Conservation (phyloP, 495 filamentous ascomycete genomes). For the Acidomyces sp. region DNA sequence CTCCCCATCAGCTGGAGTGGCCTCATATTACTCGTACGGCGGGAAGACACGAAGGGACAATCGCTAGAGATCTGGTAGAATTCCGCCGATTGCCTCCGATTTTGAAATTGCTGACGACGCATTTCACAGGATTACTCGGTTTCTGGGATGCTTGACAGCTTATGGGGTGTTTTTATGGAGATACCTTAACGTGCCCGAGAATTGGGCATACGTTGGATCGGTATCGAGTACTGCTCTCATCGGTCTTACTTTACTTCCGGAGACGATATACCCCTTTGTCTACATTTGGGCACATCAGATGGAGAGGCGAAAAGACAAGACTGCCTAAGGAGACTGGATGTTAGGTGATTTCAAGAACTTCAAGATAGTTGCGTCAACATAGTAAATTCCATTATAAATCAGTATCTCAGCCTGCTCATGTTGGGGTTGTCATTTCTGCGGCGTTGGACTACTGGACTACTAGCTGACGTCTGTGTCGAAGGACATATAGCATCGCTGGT, state of each 20-base stretch:
- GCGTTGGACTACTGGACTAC: too few relatives aligned
- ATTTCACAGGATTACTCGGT: conserved; percentile 9
- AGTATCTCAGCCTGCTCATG: too few relatives aligned
- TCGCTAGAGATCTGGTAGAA: conserved; percentile 12
- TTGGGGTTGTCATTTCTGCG: too few relatives aligned
- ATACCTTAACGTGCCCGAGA: conserved; percentile 15
- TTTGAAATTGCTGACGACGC: background rate
- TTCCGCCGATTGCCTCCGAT: background rate
- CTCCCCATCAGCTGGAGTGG: conserved; percentile 8
- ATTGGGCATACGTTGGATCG: conserved; percentile 16
- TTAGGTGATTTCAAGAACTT: too few relatives aligned
- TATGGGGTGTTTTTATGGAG: conserved; percentile 14
- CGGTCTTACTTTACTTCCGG: conserved; percentile 8
- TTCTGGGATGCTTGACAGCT: conserved; percentile 12
- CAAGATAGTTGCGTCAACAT: too few relatives aligned
- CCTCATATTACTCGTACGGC: background rate
- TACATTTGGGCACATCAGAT: conserved; percentile 7
- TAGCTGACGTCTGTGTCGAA: too few relatives aligned
- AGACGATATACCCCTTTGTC: conserved; percentile 9
- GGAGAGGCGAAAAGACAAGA: too few relatives aligned
- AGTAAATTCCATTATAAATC: too few relatives aligned
- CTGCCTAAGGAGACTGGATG: too few relatives aligned
- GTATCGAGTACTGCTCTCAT: conserved; percentile 4
- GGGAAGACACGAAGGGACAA: conserved; percentile 4
- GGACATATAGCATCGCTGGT: too few relatives aligned